phyloP scores from a whole-genome alignment of 2,329 filamentous ascomycete species.

The Aureobasidium sp. region DNA sequence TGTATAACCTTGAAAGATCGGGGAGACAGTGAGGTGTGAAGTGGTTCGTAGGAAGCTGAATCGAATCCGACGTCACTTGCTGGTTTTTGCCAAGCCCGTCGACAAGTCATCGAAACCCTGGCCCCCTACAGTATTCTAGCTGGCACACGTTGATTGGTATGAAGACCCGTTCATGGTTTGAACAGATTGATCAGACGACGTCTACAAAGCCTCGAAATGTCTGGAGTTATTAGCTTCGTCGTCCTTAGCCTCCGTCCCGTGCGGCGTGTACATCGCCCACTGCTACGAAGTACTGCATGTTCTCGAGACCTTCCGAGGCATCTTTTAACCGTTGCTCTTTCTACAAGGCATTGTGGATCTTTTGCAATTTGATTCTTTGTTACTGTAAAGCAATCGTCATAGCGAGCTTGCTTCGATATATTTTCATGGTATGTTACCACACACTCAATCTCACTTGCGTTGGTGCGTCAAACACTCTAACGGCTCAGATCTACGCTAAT shows the following conservation, averaged over 20 bases:
- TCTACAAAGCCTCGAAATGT: not conserved
- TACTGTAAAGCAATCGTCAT: too few relatives aligned
- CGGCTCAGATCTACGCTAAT: too few relatives aligned
- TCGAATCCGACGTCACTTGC: not conserved
- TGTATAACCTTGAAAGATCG: not conserved
- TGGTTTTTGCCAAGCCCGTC: not conserved
- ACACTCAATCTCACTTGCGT: too few relatives aligned
- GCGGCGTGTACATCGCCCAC: not conserved
- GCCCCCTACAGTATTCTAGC: not conserved
- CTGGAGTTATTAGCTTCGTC: not conserved
- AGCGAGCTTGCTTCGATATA: not conserved
- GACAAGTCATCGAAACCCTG: not conserved
- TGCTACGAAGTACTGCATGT: not conserved
- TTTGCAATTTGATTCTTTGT: not conserved
- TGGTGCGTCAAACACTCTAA: too few relatives aligned
- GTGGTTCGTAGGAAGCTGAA: not conserved
- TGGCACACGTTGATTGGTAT: not conserved
- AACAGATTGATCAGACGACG: not conserved
- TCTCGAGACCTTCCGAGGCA: not conserved
- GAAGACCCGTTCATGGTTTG: not conserved
- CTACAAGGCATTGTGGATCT: not conserved
- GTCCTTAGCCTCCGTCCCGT: not conserved
- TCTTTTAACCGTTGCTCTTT: not conserved
- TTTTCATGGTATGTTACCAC: too few relatives aligned
- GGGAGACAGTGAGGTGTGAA: not conserved